Evolutionary conservation across 306 rosid species (phyloP).

Genomic region (Begonia masoniana): DNA sequence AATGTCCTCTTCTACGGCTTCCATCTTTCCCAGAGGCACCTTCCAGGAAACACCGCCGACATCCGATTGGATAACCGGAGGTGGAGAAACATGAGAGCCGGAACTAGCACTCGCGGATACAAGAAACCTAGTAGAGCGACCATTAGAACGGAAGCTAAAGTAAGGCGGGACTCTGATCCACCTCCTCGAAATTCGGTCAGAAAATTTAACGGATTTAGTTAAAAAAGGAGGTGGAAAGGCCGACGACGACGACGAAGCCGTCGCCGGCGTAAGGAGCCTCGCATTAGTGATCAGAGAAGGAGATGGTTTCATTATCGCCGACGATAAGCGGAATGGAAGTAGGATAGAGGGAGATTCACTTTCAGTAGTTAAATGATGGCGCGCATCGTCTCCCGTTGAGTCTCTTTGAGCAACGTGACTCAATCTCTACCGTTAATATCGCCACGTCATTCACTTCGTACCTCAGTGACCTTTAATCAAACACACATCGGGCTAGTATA

Average conservation of each 20-base stretch:
- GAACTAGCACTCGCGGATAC: constrained; percentile 23
- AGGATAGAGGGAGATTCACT: neutral
- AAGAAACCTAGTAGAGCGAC: constrained; percentile 7
- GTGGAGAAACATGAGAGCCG: constrained; percentile 25
- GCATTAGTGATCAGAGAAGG: constrained; percentile 24
- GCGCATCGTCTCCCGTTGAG: too few relatives aligned
- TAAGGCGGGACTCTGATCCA: too few relatives aligned
- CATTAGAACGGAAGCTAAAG: constrained; percentile 8
- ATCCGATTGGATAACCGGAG: constrained; percentile 19
- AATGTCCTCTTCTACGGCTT: constrained; percentile 36
- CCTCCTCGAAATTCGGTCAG: neutral
- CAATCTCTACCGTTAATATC: too few relatives aligned
- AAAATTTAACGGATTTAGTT: constrained; percentile 17
- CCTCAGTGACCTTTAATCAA: too few relatives aligned
- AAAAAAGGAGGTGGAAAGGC: neutral
- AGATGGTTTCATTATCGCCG: constrained; percentile 26
- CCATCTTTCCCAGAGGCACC: constrained; percentile 8
- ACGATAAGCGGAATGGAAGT: neutral
- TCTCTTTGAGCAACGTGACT: too few relatives aligned
- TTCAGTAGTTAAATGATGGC: too few relatives aligned
- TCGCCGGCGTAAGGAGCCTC: constrained; percentile 5
- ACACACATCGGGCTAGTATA: too few relatives aligned
- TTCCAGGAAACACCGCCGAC: constrained; percentile 8
- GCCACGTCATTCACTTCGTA: too few relatives aligned
- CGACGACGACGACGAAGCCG: neutral